Evolutionary conservation across 2,329 filamentous ascomycete species (phyloP), one percentile per base, ranked within the genome.

Genomic region (Neoarthrinium moseri): DNA sequence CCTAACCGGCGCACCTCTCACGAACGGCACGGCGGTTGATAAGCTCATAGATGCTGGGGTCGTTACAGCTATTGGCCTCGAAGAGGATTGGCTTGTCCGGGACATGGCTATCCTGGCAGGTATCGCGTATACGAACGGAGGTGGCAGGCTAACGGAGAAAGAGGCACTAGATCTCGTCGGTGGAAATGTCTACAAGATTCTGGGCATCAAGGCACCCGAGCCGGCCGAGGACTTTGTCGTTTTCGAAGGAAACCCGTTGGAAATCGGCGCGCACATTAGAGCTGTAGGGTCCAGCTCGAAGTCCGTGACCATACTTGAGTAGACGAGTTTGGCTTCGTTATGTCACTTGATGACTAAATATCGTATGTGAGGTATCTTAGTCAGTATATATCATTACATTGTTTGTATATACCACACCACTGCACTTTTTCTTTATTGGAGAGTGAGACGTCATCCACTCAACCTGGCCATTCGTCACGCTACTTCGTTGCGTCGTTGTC

Each of bases 21-120:
- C 82, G 1, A 84, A 85, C 54, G 81, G 82, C 21, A 86, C 83
- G 1, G 74, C 74, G 0, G 66, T 84, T 4, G 81, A 86, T 50
- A 61, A 57, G 11, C 71, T 87, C 1, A 53, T 83, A 1, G 72
- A 74, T 6, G 82, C 81, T 0, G 83, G 82, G 2, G 83, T 86
- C 0, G 58, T 66, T 3, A 70, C 77, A 1, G 83, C 74, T 0
- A 73, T 86, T 20, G 79, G 81, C 1, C 70, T 83, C 4, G 70
- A 75, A 33, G 81, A 86, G 57, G 80, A 84, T 53, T 86, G 79
- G 80, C 58, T 80, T 42, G 72, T 84, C 4, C 70, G 81, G 23
- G 79, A 86, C 50, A 55, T 87, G 50, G 76, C 72, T 0, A 64
- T 86, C 45, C 63, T 79, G 36, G 84, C 84, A 0, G 83, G 82